Evolutionary conservation across 208 protist species (phyloP).

Genomic region (Leishmania mexicana): DNA sequence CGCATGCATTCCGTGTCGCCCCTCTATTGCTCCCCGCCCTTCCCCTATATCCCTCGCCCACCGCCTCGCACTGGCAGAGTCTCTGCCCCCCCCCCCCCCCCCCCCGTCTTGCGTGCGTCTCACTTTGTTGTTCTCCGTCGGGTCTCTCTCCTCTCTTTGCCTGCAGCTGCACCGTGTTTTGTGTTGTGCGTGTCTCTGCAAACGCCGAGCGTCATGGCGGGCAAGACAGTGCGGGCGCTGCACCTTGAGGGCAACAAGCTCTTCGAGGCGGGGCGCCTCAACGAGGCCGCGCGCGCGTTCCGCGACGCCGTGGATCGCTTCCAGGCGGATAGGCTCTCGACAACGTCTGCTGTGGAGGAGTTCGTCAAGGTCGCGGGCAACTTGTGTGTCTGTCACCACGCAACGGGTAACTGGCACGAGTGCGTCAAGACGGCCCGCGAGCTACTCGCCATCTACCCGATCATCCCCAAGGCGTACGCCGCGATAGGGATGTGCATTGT

Average conservation of each 20-base stretch:
- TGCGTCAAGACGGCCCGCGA: constrained; percentile 43
- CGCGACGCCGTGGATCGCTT: constrained; percentile 38
- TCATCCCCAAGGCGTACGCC: constrained; percentile 55
- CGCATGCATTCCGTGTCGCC: background rate
- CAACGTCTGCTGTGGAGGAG: constrained; percentile 35
- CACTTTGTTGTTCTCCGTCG: no score
- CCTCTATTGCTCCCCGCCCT: background rate
- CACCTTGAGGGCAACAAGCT: constrained; percentile 33
- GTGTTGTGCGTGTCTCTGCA: background rate
- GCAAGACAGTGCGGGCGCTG: constrained; percentile 20
- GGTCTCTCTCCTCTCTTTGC: background rate
- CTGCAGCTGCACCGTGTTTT: background rate
- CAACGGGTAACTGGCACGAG: constrained; percentile 26
- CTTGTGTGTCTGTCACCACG: constrained; percentile 43
- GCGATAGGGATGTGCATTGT: constrained; percentile 62
- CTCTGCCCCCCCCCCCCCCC: no score
- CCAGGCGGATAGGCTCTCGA: constrained; percentile 25
- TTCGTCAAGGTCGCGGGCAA: constrained; percentile 53
- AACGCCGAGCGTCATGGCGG: background rate
- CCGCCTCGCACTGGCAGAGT: background rate
- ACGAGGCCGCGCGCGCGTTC: constrained; percentile 31
- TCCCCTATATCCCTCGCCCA: background rate
- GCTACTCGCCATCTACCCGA: constrained; percentile 42
- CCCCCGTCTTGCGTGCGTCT: background rate
- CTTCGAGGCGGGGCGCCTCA: constrained; percentile 25